Evolutionary conservation across 1,284 basidiomycete species (phyloP), one percentile per base, ranked within the genome.

Genomic region (Pseudozyma tsukubaensis): DNA sequence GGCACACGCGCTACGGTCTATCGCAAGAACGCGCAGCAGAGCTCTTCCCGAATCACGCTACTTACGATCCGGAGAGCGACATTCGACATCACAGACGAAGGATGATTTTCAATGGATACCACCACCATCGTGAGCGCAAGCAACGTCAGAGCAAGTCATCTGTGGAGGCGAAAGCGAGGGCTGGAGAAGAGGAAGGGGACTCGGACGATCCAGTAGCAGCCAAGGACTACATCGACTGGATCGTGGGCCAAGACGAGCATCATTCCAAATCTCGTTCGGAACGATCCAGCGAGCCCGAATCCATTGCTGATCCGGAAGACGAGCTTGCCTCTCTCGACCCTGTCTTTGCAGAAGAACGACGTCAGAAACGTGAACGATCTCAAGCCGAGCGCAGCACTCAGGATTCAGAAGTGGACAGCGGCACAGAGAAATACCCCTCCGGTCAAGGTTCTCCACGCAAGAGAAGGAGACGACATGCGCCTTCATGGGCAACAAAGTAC

Each of bases 241-340:
- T 72, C 29, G 58, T 67, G 6, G 70, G 70, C 24, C 59, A 59
- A 18, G 59, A 58, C 13, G 69, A 55, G 8, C 48, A 66, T 6
- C 62, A 54, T 4, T 29, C 21, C 7, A 40, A 42, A 1, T 59
- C 54, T 39, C 50, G 50, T 4, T 57, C 60, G 11, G 59, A 63
- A 35, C 55, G 53, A 7, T 67, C 55, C 3, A 72, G 59, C 53
- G 66, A 74, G 49, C 54, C 50, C 5, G 72, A 74, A 19, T 49
- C 49, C 5, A 35, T 69, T 1, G 61, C 49, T 6, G 72, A 74
- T 29, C 72, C 72, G 1, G 72, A 74, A 34, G 66, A 74, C n/a
- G 50, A 66, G 45, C 56, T 74, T 0, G 72, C 72, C n/a, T 35
- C 55, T 36, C 72, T 74, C 18, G 72, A 74, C 34, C 72, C 72